Evolutionary conservation across 495 filamentous ascomycete species (phyloP).

Genomic region (Aspergillus sclerotiicarbonarius): DNA sequence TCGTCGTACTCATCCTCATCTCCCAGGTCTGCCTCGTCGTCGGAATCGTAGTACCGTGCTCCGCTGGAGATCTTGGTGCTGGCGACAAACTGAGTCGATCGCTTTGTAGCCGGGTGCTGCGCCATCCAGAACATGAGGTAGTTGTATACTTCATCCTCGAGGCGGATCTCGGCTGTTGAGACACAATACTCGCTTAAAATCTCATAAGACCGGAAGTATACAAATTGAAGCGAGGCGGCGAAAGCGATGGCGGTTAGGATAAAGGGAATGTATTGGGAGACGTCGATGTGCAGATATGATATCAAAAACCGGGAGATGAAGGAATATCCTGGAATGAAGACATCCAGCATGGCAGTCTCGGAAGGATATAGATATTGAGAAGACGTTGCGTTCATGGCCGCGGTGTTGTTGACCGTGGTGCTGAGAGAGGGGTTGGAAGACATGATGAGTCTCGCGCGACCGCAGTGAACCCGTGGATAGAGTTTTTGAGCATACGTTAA

Average conservation of each 20-base stretch:
- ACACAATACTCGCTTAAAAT: conserved; percentile 34
- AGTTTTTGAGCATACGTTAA: background rate
- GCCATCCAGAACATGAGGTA: conserved; percentile 71
- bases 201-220: conserved; percentile 40
- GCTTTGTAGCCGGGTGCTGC: conserved; percentile 55
- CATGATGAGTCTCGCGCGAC: background rate
- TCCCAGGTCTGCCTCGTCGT: conserved; percentile 35
- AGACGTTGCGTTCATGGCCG: conserved; percentile 21
- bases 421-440: background rate
- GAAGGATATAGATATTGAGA: conserved; percentile 16
- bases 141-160: conserved; percentile 67
- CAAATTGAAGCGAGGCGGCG: conserved; percentile 50
- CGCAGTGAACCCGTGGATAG: background rate
- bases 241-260: conserved; percentile 51
- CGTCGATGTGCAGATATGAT: conserved; percentile 64
- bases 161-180: conserved; percentile 60
- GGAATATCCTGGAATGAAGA: conserved; percentile 72
- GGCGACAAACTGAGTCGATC: conserved; percentile 59
- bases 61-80: conserved; percentile 55
- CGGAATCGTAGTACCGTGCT: conserved; percentile 43
- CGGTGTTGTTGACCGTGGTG: conserved; percentile 19
- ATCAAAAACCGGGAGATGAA: conserved; percentile 58
- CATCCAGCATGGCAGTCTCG: conserved; percentile 59
- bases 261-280: conserved; percentile 66
- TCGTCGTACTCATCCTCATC: conserved; percentile 42